A percentile compares a stretch with the other conserved stretches of the same genome.
phyloP scores from a whole-genome alignment of 805 yeast species.

The Candida vartiovaarae region DNA sequence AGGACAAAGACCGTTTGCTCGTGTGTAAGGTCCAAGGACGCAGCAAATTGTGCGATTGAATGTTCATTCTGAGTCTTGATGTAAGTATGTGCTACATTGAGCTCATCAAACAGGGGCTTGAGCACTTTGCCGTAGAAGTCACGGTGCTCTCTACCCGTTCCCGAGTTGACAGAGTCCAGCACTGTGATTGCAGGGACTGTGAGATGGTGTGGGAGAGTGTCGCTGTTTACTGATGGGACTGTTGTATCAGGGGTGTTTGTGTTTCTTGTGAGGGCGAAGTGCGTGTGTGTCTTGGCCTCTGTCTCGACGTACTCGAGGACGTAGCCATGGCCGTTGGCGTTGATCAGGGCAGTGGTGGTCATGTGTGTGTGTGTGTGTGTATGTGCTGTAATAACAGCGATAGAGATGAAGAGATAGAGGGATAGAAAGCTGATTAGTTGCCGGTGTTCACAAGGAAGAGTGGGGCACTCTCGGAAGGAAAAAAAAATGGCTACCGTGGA shows the following conservation, averaged over 20 bases:
- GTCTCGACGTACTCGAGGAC: not conserved
- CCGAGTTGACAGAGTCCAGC: slow-evolving; percentile 31
- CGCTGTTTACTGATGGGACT: not conserved
- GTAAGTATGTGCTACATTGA: slow-evolving; percentile 33
- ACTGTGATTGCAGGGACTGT: slow-evolving; percentile 16
- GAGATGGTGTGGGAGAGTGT: slow-evolving; percentile 7
- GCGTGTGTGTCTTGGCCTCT: not conserved
- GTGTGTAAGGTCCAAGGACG: slow-evolving; percentile 16
- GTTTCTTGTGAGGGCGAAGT: not conserved
- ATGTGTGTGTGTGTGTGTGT: no score
- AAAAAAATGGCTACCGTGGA: not conserved
- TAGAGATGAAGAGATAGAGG: no score
- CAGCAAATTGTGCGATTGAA: slow-evolving; percentile 37
- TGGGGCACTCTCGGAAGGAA: no score
- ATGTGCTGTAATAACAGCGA: no score
- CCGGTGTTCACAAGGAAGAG: no score
- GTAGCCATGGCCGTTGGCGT: not conserved
- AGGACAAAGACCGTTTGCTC: slow-evolving; percentile 47
- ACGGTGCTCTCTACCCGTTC: slow-evolving; percentile 27
- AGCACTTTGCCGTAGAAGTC: slow-evolving; percentile 38
- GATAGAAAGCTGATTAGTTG: no score
- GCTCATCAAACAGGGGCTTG: slow-evolving; percentile 37
- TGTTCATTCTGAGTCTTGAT: slow-evolving; percentile 33
- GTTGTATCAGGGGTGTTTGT: not conserved
- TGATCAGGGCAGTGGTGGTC: not conserved